Conservation (phyloP, 2,329 filamentous ascomycete species). For the Penicillium decumbens region DNA sequence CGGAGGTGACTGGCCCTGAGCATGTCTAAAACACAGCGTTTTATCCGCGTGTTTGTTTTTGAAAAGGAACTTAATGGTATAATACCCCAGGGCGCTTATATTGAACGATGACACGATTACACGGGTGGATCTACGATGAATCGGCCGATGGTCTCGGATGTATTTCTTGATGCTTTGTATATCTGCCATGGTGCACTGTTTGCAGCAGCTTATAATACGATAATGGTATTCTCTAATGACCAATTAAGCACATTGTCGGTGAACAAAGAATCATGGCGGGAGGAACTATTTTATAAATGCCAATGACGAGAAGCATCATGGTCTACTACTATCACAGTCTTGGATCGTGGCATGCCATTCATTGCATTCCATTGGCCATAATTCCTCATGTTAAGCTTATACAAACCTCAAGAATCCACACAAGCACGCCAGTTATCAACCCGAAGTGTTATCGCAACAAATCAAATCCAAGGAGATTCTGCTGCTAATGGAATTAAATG, state of each 20-base stretch:
- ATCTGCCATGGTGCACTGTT: background rate
- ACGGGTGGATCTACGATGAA: background rate
- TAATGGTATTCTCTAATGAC: slow-evolving; percentile 5
- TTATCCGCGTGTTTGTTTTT: background rate
- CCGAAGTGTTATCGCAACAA: background rate
- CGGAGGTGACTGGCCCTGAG: slow-evolving; percentile 4
- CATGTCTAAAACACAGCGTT: background rate
- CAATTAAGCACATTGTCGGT: background rate
- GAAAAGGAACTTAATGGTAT: background rate
- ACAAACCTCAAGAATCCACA: background rate
- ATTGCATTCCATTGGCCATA: background rate
- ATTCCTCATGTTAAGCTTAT: background rate
- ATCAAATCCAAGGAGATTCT: background rate
- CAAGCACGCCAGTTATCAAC: background rate
- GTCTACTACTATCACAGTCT: too few species aligned
- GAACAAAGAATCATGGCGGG: too few species aligned
- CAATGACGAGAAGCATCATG: too few species aligned
- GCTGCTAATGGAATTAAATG: background rate
- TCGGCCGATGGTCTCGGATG: background rate
- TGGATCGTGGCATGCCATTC: background rate
- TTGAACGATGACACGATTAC: slow-evolving; percentile 1
- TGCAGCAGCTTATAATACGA: background rate
- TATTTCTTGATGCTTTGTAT: background rate
- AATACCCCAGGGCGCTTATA: background rate
- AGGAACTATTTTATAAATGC: too few species aligned